Conservation (phyloP, 1,284 basidiomycete genomes). For the Moesziomyces antarcticus region DNA sequence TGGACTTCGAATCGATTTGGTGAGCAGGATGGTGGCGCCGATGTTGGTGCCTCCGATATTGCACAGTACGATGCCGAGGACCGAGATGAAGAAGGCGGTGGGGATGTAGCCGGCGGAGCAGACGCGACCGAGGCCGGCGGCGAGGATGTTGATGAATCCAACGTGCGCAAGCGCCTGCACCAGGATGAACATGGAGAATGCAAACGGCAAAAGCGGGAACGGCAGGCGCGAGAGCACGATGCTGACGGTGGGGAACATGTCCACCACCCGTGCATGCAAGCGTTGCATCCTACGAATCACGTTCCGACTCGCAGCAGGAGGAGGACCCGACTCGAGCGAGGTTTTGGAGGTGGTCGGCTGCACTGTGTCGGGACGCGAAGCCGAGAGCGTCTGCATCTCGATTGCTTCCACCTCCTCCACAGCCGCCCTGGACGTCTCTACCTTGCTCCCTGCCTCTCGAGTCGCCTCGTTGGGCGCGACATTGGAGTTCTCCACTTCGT, state of each 20-base stretch:
- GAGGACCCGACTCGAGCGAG: too few relatives aligned
- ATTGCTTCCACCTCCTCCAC: slow-evolving; percentile 25
- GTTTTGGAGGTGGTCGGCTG: too few relatives aligned
- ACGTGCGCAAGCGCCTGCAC: slow-evolving; percentile 84
- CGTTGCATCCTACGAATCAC: slow-evolving; percentile 21
- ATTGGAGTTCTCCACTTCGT: slow-evolving; percentile 6
- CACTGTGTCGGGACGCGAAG: slow-evolving; percentile 14
- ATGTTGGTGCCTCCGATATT: slow-evolving; percentile 94
- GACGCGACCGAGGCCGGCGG: slow-evolving; percentile 74
- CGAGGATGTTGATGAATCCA: slow-evolving; percentile 92
- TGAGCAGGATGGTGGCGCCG: slow-evolving; percentile 90
- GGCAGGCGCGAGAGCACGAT: slow-evolving; percentile 79
- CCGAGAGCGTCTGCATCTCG: slow-evolving; percentile 33
- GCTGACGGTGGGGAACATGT: slow-evolving; percentile 79
- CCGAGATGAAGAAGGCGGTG: slow-evolving; percentile 71
- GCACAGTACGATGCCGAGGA: slow-evolving; percentile 78
- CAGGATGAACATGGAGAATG: slow-evolving; percentile 94
- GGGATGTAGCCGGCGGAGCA: slow-evolving; percentile 70
- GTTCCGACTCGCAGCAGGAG: slow-evolving; percentile 11
- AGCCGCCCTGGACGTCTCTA: slow-evolving; percentile 12
- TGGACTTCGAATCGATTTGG: slow-evolving; percentile 72
- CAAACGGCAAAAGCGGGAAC: slow-evolving; percentile 86
- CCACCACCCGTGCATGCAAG: slow-evolving; percentile 8
- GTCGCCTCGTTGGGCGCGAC: slow-evolving; percentile 10
- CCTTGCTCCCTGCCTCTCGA: slow-evolving; percentile 7